These are phyloP conservation scores for Neltuma alba DNA, from an alignment of 306 rosid species.

Conservation along the genomic window DNA sequence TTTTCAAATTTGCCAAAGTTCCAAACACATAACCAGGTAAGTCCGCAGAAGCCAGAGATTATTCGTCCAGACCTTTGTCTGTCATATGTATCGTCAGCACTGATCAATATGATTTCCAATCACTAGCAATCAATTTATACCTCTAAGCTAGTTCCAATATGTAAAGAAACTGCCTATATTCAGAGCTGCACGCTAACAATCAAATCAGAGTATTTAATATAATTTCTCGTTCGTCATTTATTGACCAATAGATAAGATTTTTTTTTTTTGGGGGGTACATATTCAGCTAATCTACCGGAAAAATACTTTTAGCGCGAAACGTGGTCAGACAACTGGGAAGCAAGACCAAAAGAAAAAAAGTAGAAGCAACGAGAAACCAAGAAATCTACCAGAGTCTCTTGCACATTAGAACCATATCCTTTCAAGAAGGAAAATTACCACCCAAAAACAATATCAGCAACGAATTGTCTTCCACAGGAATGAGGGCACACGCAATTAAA, in stretches of 20 bases:
- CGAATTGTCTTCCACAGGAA: constrained; percentile 11
- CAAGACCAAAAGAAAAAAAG: background rate
- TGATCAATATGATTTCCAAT: background rate
- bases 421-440: background rate
- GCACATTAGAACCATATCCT: constrained; percentile 1
- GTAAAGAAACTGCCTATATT: constrained; percentile 1
- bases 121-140: background rate
- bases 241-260: background rate
- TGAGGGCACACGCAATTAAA: background rate
- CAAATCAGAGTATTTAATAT: background rate
- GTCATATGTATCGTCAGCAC: background rate
- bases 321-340: background rate
- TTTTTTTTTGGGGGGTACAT: too few relatives aligned
- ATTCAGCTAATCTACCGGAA: constrained; percentile 1
- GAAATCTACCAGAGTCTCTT: background rate
- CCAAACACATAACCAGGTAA: background rate
- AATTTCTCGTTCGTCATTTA: background rate
- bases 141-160: constrained; percentile 19
- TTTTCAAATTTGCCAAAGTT: constrained; percentile 16
- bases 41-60: constrained; percentile 2
- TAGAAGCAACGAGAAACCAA: background rate
- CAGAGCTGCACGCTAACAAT: constrained; percentile 7
- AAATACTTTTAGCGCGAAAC: constrained; percentile 3
- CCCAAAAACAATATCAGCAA: background rate
- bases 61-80: background rate